phyloP scores from a whole-genome alignment of 768 basidiomycete genomes.

The Guyanaporus albipodus region DNA sequence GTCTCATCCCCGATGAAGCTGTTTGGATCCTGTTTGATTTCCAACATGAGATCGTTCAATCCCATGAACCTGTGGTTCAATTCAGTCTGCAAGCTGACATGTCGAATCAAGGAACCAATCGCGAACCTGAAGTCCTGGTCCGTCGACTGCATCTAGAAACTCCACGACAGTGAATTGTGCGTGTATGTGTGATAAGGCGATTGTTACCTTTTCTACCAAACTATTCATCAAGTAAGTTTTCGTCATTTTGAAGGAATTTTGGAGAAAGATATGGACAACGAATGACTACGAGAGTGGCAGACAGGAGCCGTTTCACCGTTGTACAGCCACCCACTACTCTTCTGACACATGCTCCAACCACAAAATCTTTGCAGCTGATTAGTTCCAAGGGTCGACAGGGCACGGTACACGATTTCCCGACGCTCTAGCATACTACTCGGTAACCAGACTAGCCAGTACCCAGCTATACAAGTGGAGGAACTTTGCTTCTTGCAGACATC shows the following conservation, averaged over 20 bases:
- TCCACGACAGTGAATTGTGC: constrained; percentile 1
- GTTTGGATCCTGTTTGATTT: constrained; percentile 73
- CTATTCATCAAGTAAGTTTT: constrained; percentile 83
- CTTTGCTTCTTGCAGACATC: no score
- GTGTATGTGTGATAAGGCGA: not conserved
- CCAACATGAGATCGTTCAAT: constrained; percentile 87
- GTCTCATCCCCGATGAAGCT: constrained; percentile 82
- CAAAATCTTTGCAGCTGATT: no score
- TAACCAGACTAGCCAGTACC: no score
- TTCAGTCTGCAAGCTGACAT: constrained; percentile 15
- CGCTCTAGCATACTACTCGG: no score
- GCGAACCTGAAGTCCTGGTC: constrained; percentile 86
- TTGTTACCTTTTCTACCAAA: constrained; percentile 71
- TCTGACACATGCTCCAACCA: no score
- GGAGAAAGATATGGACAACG: not conserved
- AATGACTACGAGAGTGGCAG: not conserved
- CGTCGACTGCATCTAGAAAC: constrained; percentile 74
- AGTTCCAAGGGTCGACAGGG: no score
- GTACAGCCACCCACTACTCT: constrained; percentile 24
- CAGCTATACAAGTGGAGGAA: no score
- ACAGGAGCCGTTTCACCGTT: constrained; percentile 22
- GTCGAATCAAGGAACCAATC: constrained; percentile 14
- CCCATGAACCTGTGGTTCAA: constrained; percentile 81
- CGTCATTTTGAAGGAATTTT: constrained; percentile 53
- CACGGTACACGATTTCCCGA: no score